Base-by-base conservation (phyloP, 352 stramenopile species). In the Globisporangium ultimum region DNA sequence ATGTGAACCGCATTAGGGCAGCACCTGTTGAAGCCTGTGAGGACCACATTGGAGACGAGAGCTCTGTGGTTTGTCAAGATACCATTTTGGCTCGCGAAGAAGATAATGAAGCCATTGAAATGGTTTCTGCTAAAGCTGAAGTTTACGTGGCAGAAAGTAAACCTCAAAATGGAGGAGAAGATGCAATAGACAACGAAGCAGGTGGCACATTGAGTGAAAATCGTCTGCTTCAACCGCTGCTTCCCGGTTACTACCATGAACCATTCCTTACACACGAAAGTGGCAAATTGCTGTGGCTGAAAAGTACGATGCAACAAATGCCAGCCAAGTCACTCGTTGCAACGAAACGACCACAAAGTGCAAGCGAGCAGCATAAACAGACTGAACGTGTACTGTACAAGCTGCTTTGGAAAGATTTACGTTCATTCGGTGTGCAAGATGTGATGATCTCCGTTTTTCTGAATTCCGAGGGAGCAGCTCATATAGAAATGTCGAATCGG, bases 371-470 rank as follows among this genome's bases (percentile, higher is more conserved):
- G 36, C 22, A 12, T 11, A 22, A 15, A 6, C 36, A 36, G 28
- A 36, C 21, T 6, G 34, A n/a, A 54, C 18, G 34, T 17, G 60
- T 78, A 10, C 59, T 74, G 20, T 83, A 80, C 42, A 86, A 84
- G 61, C 43, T 72, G 9, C 45, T 88, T n/a, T 76, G 63, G 58
- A 83, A 72, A 41, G 66, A 83, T 32, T 47, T 70, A 21, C 68
- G 55, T 32, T 58, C 12, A n/a, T 55, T 82, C 13, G 45, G 51
- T 11, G 50, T 21, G 0, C 28, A 9, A 28, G 51, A 50, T 34
- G 54, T 72, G 10, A 51, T 67, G 21, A 14, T 83, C 38, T 60
- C 70, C 1, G 61, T 83, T 8, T 38, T 83, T 9, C 60, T 88
- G 11, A 76, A 70, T 24, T 86, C 76, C 0, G 66, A 64, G 20